These are phyloP conservation scores for Nicotiana obtusifolia DNA, from an alignment of 257 asterid species.

Conservation along the genomic window DNA sequence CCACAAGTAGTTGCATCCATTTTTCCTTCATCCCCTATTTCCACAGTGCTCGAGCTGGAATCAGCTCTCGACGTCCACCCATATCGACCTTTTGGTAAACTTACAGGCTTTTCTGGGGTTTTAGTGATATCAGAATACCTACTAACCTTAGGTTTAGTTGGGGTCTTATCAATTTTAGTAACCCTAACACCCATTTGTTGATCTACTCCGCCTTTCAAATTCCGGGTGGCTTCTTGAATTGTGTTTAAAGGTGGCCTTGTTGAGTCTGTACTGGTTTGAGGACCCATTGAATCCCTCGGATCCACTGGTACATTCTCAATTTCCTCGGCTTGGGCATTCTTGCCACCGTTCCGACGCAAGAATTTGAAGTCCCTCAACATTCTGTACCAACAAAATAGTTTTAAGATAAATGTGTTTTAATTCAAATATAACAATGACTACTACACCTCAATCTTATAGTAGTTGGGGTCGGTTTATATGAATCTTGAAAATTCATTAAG, in stretches of 20 bases:
- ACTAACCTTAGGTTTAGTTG: slow-evolving; percentile 50
- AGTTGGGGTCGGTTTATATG: too few species aligned
- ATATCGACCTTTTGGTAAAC: slow-evolving; percentile 32
- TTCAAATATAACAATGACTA: neutral
- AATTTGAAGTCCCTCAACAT: slow-evolving; percentile 87
- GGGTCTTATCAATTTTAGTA: slow-evolving; percentile 53
- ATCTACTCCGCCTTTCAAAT: slow-evolving; percentile 35
- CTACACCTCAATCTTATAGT: neutral
- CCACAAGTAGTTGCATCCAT: slow-evolving; percentile 13
- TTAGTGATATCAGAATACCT: slow-evolving; percentile 39
- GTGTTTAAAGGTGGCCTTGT: slow-evolving; percentile 74
- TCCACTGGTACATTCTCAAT: slow-evolving; percentile 75
- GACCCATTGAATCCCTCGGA: slow-evolving; percentile 45
- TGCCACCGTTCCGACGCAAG: slow-evolving; percentile 66
- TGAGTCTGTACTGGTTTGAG: slow-evolving; percentile 47
- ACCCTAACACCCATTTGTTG: slow-evolving; percentile 40
- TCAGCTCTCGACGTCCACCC: slow-evolving; percentile 68
- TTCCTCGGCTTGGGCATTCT: slow-evolving; percentile 59
- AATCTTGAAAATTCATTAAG: too few species aligned
- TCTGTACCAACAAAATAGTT: slow-evolving; percentile 30
- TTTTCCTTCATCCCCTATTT: slow-evolving; percentile 55
- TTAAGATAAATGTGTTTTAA: neutral
- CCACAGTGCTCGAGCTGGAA: slow-evolving; percentile 35
- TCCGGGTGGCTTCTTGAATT: slow-evolving; percentile 58
- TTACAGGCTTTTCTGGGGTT: slow-evolving; percentile 70